Base-by-base conservation (phyloP, 2,329 filamentous ascomycete genomes). In the Fusarium tanahbumbuense region DNA sequence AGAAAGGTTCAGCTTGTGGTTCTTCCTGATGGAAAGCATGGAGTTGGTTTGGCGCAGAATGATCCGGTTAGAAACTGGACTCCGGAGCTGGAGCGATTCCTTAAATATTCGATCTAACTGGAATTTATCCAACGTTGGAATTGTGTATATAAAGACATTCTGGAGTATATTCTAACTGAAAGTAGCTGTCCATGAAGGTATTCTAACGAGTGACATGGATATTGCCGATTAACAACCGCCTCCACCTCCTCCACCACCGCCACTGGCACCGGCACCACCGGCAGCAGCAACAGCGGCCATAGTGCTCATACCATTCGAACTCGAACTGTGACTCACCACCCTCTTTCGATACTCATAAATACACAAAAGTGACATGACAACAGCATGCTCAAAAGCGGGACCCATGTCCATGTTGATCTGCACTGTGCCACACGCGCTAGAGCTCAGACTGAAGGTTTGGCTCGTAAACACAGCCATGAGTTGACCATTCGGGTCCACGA, bases 61-160 rank as follows among this genome's bases (percentile, higher is more conserved):
- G 60, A 71, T 25, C 68, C 68, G 10, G 28, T 60, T 15, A 50
- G 56, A 10, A 49, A 64, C 11, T 71, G 68, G 68, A 68, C 68
- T n/a, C n/a, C 64, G 2, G 68, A 71, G 18, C 28, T 71, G 3
- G 50, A 60, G 10, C 45, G 68, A 1, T 71, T 71, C 2, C 65
- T 71, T 1, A 71, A 55, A 11, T 71, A 71, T 23, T 71, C 68
- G 1, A 68, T 69, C 5, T 71, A 66, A n/a, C 5, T 11, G 5
- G 18, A 10, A 2, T 37, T n/a, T 37, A n/a, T 10, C 0, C 5
- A 6, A 37, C 5, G 0, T 9, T n/a, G 3, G 1, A 6, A n/a
- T n/a, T 11, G 2, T n/a, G 34, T 37, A 37, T 2, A n/a, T 7
- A 37, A n/a, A 12, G 10, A 7, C 9, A 37, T 4, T n/a, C 6